A percentile compares a stretch with the other conserved stretches of the same genome.
Evolutionary conservation across 2,329 filamentous ascomycete genomes (phyloP).

Genomic region (Aspergillus bombycis): DNA sequence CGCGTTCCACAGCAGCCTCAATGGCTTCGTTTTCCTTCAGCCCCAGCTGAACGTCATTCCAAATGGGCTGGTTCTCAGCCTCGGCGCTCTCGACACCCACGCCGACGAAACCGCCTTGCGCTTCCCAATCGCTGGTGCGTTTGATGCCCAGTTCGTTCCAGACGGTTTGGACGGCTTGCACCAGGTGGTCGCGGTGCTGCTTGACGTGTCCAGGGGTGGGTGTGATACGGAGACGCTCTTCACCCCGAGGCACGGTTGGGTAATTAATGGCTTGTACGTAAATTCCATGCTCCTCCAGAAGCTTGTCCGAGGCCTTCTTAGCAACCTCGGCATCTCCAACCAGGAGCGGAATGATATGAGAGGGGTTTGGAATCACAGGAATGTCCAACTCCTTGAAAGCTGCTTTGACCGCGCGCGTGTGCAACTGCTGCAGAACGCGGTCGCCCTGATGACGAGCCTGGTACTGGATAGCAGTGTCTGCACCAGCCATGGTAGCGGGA

Average conservation of each 20-base stretch:
- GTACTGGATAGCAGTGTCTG: slow-evolving; percentile 88
- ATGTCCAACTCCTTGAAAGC: slow-evolving; percentile 78
- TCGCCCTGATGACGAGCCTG: slow-evolving; percentile 85
- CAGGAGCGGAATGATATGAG: slow-evolving; percentile 90
- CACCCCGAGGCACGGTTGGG: slow-evolving; percentile 95
- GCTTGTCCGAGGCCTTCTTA: slow-evolving; percentile 87
- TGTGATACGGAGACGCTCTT: slow-evolving; percentile 93
- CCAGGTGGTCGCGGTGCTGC: slow-evolving; percentile 82
- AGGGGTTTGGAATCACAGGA: slow-evolving; percentile 96
- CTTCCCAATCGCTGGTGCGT: slow-evolving; percentile 89
- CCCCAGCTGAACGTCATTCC: slow-evolving; percentile 87
- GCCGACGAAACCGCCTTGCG: slow-evolving; percentile 89
- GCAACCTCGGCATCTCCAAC: slow-evolving; percentile 93
- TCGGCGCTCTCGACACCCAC: slow-evolving; percentile 73
- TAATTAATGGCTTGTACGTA: slow-evolving; percentile 99
- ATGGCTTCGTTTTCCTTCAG: slow-evolving; percentile 63
- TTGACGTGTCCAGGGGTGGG: slow-evolving; percentile 90
- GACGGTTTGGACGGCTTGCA: slow-evolving; percentile 80
- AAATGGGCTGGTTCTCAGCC: slow-evolving; percentile 71
- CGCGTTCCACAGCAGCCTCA: slow-evolving; percentile 58
- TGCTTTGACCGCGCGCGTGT: slow-evolving; percentile 92
- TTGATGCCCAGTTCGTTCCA: slow-evolving; percentile 89
- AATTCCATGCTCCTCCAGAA: slow-evolving; percentile 86
- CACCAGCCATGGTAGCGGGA: slow-evolving; percentile 95
- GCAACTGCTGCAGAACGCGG: slow-evolving; percentile 88